phyloP scores from a whole-genome alignment of 2,329 filamentous ascomycete genomes.

The Colletotrichum sp. region DNA sequence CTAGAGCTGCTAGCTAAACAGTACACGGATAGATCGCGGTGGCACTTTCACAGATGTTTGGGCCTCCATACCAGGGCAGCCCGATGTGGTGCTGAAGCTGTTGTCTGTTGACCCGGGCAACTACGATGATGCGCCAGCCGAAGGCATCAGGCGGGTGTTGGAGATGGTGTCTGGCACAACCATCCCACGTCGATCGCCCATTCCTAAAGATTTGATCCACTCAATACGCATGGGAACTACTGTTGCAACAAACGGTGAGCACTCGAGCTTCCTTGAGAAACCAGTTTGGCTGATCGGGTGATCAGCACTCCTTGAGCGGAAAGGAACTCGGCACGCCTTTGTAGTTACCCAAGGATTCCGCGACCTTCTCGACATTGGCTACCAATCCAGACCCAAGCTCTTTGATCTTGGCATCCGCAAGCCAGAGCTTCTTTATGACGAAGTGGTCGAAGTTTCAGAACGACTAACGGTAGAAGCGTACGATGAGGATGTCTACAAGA shows the following conservation, averaged over 20 bases:
- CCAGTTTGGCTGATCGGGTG: neutral
- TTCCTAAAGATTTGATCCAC: conserved; percentile 56
- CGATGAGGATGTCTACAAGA: conserved; percentile 3
- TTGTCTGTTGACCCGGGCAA: conserved; percentile 75
- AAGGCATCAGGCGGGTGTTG: conserved; percentile 65
- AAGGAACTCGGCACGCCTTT: conserved; percentile 70
- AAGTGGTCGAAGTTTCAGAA: conserved; percentile 75
- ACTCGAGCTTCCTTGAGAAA: neutral
- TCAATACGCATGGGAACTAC: conserved; percentile 76
- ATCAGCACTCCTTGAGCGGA: conserved; percentile 67
- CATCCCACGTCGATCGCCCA: neutral
- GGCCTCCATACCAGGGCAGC: conserved; percentile 28
- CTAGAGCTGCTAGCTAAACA: rapidly evolving
- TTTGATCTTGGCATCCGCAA: conserved; percentile 75
- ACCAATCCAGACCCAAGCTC: conserved; percentile 74
- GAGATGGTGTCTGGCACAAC: conserved; percentile 31
- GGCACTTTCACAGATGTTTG: conserved; percentile 70
- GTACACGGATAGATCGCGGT: conserved; percentile 26
- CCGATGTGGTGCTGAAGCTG: conserved; percentile 74
- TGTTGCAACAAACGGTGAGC: conserved; percentile 71
- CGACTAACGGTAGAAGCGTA: conserved; percentile 69
- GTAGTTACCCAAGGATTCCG: conserved; percentile 70
- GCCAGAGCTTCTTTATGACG: conserved; percentile 72
- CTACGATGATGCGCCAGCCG: conserved; percentile 75
- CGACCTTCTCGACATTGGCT: conserved; percentile 74